Conservation (phyloP, 805 yeast genomes). For the Wickerhamomyces pijperi region DNA sequence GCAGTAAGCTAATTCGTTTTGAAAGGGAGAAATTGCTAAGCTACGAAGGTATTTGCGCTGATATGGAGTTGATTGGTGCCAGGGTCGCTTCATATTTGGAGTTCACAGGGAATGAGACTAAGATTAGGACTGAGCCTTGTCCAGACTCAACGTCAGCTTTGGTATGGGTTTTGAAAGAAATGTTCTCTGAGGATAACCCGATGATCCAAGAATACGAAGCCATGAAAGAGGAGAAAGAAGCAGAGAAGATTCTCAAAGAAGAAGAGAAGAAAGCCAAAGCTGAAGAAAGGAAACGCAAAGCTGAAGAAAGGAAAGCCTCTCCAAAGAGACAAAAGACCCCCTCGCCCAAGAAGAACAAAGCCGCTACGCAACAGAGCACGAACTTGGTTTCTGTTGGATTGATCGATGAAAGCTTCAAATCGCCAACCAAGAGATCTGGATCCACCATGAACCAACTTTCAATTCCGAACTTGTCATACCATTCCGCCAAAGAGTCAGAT, state of each 20-base stretch:
- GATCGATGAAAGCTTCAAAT: background rate
- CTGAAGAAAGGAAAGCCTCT: background rate
- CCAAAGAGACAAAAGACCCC: background rate
- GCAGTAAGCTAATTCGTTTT: background rate
- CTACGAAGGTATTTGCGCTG: background rate
- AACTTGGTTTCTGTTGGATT: background rate
- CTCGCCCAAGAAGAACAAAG: background rate
- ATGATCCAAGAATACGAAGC: background rate
- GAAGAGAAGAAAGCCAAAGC: background rate
- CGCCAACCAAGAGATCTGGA: too few species aligned
- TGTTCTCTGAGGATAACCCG: background rate
- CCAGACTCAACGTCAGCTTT: background rate
- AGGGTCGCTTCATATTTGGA: background rate
- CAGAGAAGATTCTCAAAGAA: background rate
- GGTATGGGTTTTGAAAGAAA: background rate
- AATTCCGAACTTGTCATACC: background rate
- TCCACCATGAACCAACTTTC: too few species aligned
- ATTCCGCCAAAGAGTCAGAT: too few species aligned
- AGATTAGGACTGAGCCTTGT: background rate
- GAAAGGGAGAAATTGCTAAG: background rate
- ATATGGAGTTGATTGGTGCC: background rate
- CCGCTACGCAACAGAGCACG: background rate
- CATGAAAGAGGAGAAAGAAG: background rate
- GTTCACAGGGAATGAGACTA: background rate
- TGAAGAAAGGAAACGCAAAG: background rate